A percentile compares a stretch with the other conserved stretches of the same genome.
phyloP scores from a whole-genome alignment of 768 basidiomycete genomes.

The Mycena vulgaris region DNA sequence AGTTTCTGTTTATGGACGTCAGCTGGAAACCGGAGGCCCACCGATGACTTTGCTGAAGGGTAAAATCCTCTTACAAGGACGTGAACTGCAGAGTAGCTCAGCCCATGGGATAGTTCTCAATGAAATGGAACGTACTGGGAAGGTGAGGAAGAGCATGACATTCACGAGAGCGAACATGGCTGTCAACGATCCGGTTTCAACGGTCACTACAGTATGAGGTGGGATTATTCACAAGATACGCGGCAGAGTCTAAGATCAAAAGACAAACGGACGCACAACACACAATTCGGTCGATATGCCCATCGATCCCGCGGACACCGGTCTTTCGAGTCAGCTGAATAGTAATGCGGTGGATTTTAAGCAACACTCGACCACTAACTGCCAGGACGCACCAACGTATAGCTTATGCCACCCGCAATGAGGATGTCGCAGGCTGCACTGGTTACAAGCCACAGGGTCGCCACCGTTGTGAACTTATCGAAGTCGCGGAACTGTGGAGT shows the following conservation, averaged over 20 bases:
- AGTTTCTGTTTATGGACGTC: conserved; percentile 22
- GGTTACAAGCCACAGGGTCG: conserved; percentile 22
- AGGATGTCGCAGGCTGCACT: conserved; percentile 27
- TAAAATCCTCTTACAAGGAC: conserved; percentile 18
- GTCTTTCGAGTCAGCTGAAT: conserved; percentile 21
- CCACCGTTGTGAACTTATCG: neutral
- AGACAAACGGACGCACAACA: conserved; percentile 18
- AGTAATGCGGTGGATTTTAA: conserved; percentile 17
- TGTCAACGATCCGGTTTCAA: conserved; percentile 26
- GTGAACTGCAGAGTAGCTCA: conserved; percentile 21
- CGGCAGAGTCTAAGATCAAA: neutral
- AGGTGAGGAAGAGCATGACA: conserved; percentile 17
- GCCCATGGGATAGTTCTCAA: conserved; percentile 16
- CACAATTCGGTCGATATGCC: conserved; percentile 28
- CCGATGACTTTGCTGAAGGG: conserved; percentile 23
- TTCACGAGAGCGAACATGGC: conserved; percentile 23
- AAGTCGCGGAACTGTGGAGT: conserved; percentile 15
- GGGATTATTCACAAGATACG: neutral
- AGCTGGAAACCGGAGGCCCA: conserved; percentile 17
- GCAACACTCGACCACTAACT: conserved; percentile 12
- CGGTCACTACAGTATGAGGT: conserved; percentile 25
- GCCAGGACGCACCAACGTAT: conserved; percentile 16
- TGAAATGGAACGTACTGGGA: conserved; percentile 25
- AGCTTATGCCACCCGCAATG: conserved; percentile 23
- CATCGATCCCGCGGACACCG: conserved; percentile 7